Conservation (phyloP, 345 rosid species). For the Murraya koenigii region DNA sequence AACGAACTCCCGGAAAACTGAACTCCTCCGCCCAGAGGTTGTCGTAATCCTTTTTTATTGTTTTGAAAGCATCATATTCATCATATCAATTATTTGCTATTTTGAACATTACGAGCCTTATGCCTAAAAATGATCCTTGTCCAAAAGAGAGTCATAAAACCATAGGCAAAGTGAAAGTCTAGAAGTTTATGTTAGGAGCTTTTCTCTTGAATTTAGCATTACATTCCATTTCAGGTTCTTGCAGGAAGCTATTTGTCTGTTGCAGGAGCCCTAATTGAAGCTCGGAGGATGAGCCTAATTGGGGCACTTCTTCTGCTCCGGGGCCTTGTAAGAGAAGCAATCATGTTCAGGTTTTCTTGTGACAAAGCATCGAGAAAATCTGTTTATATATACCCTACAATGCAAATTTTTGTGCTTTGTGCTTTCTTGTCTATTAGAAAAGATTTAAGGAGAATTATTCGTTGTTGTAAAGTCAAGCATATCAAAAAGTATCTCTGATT, state of each 20-base stretch:
- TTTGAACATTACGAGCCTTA: no score
- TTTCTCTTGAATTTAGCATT: neutral
- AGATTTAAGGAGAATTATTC: conserved; percentile 58
- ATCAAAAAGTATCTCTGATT: neutral
- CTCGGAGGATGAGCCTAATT: conserved; percentile 56
- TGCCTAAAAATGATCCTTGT: no score
- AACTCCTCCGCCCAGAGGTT: conserved; percentile 66
- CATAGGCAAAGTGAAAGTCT: no score
- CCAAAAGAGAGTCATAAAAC: no score
- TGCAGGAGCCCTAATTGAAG: conserved; percentile 60
- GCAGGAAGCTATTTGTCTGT: conserved; percentile 75
- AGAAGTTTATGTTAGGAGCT: no score
- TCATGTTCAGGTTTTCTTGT: conserved; percentile 24
- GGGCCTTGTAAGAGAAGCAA: conserved; percentile 54
- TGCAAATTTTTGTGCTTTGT: conserved; percentile 45
- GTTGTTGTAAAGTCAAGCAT: conserved; percentile 19
- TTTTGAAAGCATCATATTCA: neutral
- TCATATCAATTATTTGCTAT: neutral
- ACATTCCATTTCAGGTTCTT: conserved; percentile 40
- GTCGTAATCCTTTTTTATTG: neutral
- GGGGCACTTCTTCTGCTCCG: conserved; percentile 59
- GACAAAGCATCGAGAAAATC: conserved; percentile 10
- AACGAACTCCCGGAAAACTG: conserved; percentile 25
- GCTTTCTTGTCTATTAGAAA: conserved; percentile 61
- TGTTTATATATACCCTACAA: conserved; percentile 38